Evolutionary conservation across 2,329 filamentous ascomycete species (phyloP), one percentile per base, ranked within the genome.

Genomic region (Colletotrichum melonis): DNA sequence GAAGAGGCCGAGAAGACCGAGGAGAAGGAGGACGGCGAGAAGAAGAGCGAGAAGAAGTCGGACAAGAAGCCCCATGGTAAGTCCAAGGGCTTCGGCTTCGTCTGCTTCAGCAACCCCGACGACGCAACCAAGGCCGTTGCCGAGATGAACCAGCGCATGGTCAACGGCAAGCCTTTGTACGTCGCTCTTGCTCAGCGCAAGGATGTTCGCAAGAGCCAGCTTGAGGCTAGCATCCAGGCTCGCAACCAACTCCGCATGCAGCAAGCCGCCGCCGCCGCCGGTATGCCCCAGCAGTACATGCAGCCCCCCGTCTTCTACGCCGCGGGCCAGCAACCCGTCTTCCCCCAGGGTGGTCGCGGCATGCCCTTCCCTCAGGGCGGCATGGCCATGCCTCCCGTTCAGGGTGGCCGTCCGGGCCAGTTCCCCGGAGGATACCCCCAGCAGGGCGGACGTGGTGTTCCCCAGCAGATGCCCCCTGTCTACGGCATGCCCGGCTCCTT

Each of bases 81-180:
- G 94, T 98, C 95, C 93, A 99, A 98, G 90, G 97, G 97, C 84
- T 99, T 99, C 84, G 97, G 97, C 80, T 99, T 99, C 85, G 97
- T 99, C 82, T 99, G 97, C 93, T 99, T 99, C 89, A 97, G 94
- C 91, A 98, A 97, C 90, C 95, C 97, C 74, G 97, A 99, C 80
- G 97, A 99, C 84, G 97, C 97, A 77, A 98, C 96, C 87, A 98
- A 98, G 92, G 97, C 97, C 77, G 96, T 99, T 76, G 95, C 95
- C 74, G 97, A 99, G 86, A 98, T 98, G 95, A 99, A 99, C 90
- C 96, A 98, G 90, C 95, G 97, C 85, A 99, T 99, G 97, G 90
- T 98, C 78, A 93, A 95, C 84, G 91, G 91, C 87, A 99, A 99
- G 92, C 97, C 97, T 71, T 90, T 99, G 74, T 99, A 99, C 82